Evolutionary conservation across 148 eudicot species (phyloP).

Genomic region (Drosera capensis): DNA sequence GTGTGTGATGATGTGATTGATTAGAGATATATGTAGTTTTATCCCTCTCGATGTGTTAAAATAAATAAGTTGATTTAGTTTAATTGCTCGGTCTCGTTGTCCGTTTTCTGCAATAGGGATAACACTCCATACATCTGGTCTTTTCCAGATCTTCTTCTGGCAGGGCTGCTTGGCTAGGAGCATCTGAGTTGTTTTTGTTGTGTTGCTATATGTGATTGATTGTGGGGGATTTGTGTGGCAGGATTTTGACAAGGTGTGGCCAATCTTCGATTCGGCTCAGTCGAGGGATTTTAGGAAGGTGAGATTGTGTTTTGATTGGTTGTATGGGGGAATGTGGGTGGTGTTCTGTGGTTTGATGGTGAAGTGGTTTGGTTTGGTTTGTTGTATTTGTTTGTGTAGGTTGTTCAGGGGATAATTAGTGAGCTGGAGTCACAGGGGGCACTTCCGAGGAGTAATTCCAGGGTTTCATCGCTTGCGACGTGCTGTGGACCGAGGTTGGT

Average conservation of each 20-base stretch:
- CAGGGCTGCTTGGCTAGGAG: too few relatives aligned
- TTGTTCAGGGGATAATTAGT: conserved; percentile 90
- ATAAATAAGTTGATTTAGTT: too few relatives aligned
- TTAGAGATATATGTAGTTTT: too few relatives aligned
- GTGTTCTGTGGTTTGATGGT: background rate
- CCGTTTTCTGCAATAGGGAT: too few relatives aligned
- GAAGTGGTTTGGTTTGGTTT: background rate
- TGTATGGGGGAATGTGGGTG: background rate
- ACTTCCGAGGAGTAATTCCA: conserved; percentile 88
- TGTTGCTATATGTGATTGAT: background rate
- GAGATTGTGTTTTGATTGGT: too few relatives aligned
- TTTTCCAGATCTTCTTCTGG: too few relatives aligned
- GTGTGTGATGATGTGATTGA: too few relatives aligned
- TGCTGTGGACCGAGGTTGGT: conserved; percentile 97
- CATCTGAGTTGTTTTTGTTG: background rate
- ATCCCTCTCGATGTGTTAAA: too few relatives aligned
- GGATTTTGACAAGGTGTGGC: conserved; percentile 99
- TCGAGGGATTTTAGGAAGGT: conserved; percentile 98
- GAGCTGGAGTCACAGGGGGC: conserved; percentile 99
- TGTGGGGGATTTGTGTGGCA: too few relatives aligned
- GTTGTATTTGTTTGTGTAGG: conserved; percentile 25
- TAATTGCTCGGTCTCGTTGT: too few relatives aligned
- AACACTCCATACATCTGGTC: too few relatives aligned
- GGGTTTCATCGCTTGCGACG: conserved; percentile 97
- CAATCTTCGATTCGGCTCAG: conserved; percentile 95